Conservation (phyloP, 495 filamentous ascomycete species). For the Penicillium paxilli region DNA sequence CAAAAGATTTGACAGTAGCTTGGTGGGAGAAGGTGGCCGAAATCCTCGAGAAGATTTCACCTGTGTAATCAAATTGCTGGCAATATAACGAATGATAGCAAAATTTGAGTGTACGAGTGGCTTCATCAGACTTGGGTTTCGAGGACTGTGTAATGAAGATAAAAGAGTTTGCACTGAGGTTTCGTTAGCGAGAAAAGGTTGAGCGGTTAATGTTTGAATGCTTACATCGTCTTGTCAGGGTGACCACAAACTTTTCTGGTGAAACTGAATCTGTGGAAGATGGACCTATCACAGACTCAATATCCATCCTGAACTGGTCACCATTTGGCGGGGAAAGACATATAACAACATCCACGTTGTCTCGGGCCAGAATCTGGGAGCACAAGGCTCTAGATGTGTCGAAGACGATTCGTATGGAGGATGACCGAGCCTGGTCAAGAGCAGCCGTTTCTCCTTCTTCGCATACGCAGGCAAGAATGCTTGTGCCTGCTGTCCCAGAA, state of each 20-base stretch:
- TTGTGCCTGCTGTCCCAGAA: slow-evolving; percentile 57
- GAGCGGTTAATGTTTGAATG: slow-evolving; percentile 37
- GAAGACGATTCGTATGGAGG: slow-evolving; percentile 40
- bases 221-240: slow-evolving; percentile 68
- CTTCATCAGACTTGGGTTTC: slow-evolving; percentile 65
- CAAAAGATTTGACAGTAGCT: slow-evolving; percentile 83
- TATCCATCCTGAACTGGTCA: slow-evolving; percentile 59
- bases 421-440: slow-evolving; percentile 26
- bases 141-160: slow-evolving; percentile 65
- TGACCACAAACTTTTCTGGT: slow-evolving; percentile 64
- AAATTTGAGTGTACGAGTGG: slow-evolving; percentile 51
- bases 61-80: slow-evolving; percentile 58
- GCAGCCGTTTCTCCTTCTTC: slow-evolving; percentile 56
- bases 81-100: slow-evolving; percentile 73
- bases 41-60: slow-evolving; percentile 55
- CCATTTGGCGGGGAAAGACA: slow-evolving; percentile 32
- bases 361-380: slow-evolving; percentile 28
- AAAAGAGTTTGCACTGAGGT: slow-evolving; percentile 52
- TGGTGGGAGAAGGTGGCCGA: slow-evolving; percentile 81
- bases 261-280: slow-evolving; percentile 67
- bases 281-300: slow-evolving; percentile 60
- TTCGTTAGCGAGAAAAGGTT: slow-evolving; percentile 20
- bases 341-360: slow-evolving; percentile 40
- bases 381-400: slow-evolving; percentile 33
- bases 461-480: slow-evolving; percentile 72